Evolutionary conservation across 441 rosid genomes (phyloP), one percentile per base, ranked within the genome.

Genomic region (Lepidium campestre): DNA sequence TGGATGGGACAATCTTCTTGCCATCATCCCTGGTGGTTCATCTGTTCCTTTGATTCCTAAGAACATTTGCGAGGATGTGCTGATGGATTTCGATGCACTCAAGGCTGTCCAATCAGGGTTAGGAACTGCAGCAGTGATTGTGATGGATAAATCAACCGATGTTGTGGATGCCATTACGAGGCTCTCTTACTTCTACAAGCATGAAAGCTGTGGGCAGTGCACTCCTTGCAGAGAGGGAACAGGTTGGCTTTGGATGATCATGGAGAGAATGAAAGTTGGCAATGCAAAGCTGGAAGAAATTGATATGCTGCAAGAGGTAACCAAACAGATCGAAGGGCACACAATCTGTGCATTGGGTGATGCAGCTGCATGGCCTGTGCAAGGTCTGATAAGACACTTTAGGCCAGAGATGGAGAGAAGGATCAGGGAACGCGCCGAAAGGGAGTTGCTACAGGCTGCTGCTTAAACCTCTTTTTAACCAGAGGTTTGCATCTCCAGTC

Each of bases 341-440:
- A 95, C 98, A 20, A 95, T 95, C 62, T 92, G 99, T 71, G 99
- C 99, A 14, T 68, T 95, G 75, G 99, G 99, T 75, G 99, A 95
- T 83, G 98, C 97, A 45, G 98, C 98, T 46, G 99, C 99, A 65
- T 92, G 99, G 99, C 99, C 98, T 17, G 99, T 92, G 46, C 98
- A 95, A 75, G 99, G 99, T 76, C 93, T 92, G 46, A 95, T 92
- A 32, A 76, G 97, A 75, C 98, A 95, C 72, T 95, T 95, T 78
- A 88, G 98, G 86, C 98, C 98, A 39, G 99, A 95, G 85, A 84
- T 95, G 1, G 98, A 92, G 83, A 88, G 99, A 82, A 87, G 98
- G 74, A 95, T 95, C 37, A 86, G 70, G 81, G 89, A 90, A 74
- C 96, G 81, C 39, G 98, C 96, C 0, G 93, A 88, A 57, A 87